Conservation (phyloP, 2,329 filamentous ascomycete genomes). For the Neoarthrinium moseri region DNA sequence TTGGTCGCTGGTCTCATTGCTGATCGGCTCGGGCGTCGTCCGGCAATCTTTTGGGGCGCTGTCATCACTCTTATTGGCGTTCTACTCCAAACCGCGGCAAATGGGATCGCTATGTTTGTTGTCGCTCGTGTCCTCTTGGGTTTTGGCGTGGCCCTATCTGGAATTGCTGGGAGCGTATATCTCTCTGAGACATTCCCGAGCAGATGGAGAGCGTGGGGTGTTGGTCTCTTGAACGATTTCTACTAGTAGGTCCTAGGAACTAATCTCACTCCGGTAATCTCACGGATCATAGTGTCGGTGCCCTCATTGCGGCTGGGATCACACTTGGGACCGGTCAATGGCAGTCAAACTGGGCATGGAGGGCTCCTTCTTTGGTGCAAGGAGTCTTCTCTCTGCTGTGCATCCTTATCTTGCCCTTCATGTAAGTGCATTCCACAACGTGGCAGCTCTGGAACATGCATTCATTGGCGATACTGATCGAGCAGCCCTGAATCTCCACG, state of each 20-base stretch:
- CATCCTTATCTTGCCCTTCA: conserved; percentile 40
- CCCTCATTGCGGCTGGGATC: conserved; percentile 42
- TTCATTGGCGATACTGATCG: too few relatives aligned
- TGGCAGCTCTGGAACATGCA: too few relatives aligned
- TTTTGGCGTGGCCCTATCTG: conserved; percentile 40
- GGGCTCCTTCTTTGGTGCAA: conserved; percentile 41
- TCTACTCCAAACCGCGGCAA: conserved; percentile 44
- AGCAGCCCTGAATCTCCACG: conserved; percentile 40
- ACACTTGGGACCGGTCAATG: conserved; percentile 39
- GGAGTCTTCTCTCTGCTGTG: conserved; percentile 34
- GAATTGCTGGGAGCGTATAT: conserved; percentile 43
- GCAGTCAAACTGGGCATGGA: conserved; percentile 45
- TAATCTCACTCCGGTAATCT: conserved; percentile 1
- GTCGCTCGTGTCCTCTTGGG: conserved; percentile 45
- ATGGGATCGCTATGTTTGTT: conserved; percentile 52
- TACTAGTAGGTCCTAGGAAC: conserved; percentile 21
- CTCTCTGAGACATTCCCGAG: conserved; percentile 48
- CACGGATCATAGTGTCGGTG: conserved; percentile 24
- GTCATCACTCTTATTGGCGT: conserved; percentile 42
- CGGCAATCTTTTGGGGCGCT: conserved; percentile 39
- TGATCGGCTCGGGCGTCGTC: conserved; percentile 41
- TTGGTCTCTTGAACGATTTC: conserved; percentile 25
- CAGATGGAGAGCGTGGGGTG: conserved; percentile 35
- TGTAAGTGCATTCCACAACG: conserved; percentile 18
- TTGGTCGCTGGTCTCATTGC: conserved; percentile 40